Conservation (phyloP, 2,329 filamentous ascomycete species). For the Xylariomycetidae sp. region DNA sequence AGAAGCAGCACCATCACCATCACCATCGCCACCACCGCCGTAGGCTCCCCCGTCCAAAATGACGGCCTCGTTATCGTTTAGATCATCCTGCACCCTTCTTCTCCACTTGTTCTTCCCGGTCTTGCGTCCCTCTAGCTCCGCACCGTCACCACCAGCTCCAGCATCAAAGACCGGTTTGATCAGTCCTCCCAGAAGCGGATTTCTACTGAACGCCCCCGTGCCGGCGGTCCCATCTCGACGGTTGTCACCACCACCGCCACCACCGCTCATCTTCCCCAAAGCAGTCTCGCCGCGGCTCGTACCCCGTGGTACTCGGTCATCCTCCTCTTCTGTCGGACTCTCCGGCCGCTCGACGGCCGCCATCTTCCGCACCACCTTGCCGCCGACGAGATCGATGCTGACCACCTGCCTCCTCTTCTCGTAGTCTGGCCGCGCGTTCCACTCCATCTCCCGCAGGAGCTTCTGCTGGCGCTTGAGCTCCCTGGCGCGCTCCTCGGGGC, state of each 20-base stretch:
- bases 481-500: slow-evolving; percentile 72
- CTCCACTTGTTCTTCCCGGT: slow-evolving; percentile 47
- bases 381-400: slow-evolving; percentile 75
- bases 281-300: slow-evolving; percentile 8
- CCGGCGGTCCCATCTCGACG: too few species aligned
- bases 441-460: slow-evolving; percentile 78
- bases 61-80: slow-evolving; percentile 53
- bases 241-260: slow-evolving; percentile 22
- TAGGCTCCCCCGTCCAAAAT: slow-evolving; percentile 54
- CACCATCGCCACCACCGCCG: too few species aligned
- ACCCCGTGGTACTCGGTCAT: too few species aligned
- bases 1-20: too few species aligned
- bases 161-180: slow-evolving; percentile 59
- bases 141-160: slow-evolving; percentile 49
- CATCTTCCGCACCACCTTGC: slow-evolving; percentile 72
- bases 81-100: slow-evolving; percentile 56
- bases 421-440: slow-evolving; percentile 78
- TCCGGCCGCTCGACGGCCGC: slow-evolving; percentile 55
- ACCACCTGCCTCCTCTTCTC: slow-evolving; percentile 83
- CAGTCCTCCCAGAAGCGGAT: slow-evolving; percentile 61
- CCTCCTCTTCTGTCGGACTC: slow-evolving; percentile 45
- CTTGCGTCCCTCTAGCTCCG: slow-evolving; percentile 36
- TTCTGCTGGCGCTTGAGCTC: slow-evolving; percentile 85
- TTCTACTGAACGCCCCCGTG: slow-evolving; percentile 63
- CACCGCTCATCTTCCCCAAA: slow-evolving; percentile 31